Evolutionary conservation across 2,329 filamentous ascomycete genomes (phyloP).

Genomic region (Huntiella decipiens): DNA sequence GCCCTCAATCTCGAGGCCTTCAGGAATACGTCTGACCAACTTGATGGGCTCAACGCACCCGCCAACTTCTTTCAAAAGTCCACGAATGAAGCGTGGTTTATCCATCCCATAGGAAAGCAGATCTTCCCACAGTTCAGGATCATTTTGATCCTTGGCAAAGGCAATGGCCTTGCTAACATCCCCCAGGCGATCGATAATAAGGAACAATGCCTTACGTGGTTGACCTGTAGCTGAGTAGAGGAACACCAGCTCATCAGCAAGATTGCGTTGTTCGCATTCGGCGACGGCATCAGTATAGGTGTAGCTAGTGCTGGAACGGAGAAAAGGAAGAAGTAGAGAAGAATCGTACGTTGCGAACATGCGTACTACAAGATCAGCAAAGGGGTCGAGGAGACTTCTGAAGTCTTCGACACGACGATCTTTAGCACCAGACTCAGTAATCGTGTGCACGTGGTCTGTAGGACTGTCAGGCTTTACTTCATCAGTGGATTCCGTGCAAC

Average conservation of each 20-base stretch:
- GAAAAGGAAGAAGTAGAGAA: slow-evolving; percentile 63
- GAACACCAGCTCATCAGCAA: slow-evolving; percentile 84
- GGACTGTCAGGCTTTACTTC: not conserved
- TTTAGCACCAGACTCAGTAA: slow-evolving; percentile 16
- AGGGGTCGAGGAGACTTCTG: slow-evolving; percentile 57
- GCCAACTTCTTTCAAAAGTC: slow-evolving; percentile 79
- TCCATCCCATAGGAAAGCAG: slow-evolving; percentile 93
- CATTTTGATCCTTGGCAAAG: slow-evolving; percentile 85
- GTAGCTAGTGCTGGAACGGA: slow-evolving; percentile 71
- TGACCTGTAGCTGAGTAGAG: slow-evolving; percentile 89
- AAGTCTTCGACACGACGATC: slow-evolving; percentile 40
- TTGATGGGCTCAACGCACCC: slow-evolving; percentile 85
- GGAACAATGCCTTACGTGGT: slow-evolving; percentile 72
- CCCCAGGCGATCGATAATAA: slow-evolving; percentile 84
- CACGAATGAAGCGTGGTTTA: slow-evolving; percentile 85
- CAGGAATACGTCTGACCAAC: slow-evolving; percentile 75
- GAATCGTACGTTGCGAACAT: slow-evolving; percentile 76
- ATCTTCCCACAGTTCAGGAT: slow-evolving; percentile 87
- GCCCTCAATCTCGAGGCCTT: slow-evolving; percentile 81
- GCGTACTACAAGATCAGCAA: slow-evolving; percentile 70
- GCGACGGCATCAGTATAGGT: slow-evolving; percentile 61
- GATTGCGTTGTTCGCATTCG: slow-evolving; percentile 66
- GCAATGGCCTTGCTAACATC: slow-evolving; percentile 85
- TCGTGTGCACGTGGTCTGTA: not conserved
- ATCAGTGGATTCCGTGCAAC: slow-evolving; percentile 13